Base-by-base conservation (phyloP, 2,329 filamentous ascomycete species). In the Sclerotinia borealis region DNA sequence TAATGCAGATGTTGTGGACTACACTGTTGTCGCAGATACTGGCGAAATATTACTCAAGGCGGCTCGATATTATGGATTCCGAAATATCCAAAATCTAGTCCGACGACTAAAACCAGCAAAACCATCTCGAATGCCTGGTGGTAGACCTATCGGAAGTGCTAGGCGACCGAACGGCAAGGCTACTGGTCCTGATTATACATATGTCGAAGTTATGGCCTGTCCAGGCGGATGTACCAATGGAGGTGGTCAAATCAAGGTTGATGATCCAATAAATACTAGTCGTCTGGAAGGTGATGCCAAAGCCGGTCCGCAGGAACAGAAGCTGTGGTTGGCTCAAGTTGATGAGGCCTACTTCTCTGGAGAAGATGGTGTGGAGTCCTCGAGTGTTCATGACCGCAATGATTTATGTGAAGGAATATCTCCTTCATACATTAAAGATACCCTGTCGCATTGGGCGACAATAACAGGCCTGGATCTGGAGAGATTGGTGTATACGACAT, bases 181-280 rank as follows among this genome's bases (percentile, higher is more conserved):
- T 22, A 74, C 76, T 22, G 76, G 78, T 6, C 76, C 84, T 8
- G 91, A 96, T 41, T 93, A 93, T 75, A 84, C 89, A n/a, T 98
- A 96, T 76, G 90, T 98, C 34, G 95, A 99, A 77, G 95, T 99
- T 64, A 99, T 99, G 95, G 95, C 95, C 17, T 99, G 95, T 76
- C 95, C 95, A 0, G 95, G 95, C n/a, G 95, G 95, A 3, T 99
- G 95, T 78, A 99, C 95, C 61, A 99, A 99, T 71, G 95, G 95
- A 2, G 95, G 95, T 43, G 95, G 95, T 0, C 95, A 99, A 79
- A 88, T 99, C 74, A 96, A 96, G 73, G 85, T 91, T 31, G 90
- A 92, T 60, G 95, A 98, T 74, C 85, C 90, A 8, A 78, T 85
- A 15, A 77, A 88, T 11, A 71, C 80, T 48, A 80, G 81, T 66